These are phyloP conservation scores for Penicillium paradoxum DNA, from an alignment of 495 filamentous ascomycete species.

Conservation along the genomic window DNA sequence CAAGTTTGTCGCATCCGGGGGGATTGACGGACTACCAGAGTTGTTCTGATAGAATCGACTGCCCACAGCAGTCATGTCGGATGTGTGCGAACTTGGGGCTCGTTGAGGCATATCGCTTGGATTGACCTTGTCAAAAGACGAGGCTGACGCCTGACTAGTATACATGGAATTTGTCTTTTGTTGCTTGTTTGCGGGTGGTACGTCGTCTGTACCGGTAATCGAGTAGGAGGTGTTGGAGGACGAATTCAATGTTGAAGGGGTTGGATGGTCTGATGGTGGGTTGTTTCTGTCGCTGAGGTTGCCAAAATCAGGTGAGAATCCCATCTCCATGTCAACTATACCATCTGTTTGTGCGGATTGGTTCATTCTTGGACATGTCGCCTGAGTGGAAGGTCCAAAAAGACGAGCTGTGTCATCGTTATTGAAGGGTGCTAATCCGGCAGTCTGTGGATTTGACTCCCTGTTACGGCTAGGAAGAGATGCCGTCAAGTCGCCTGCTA, in stretches of 20 bases:
- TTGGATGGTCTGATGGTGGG: slow-evolving; percentile 32
- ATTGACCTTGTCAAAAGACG: slow-evolving; percentile 16
- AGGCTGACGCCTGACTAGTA: slow-evolving; percentile 6
- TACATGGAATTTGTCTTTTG: slow-evolving; percentile 9
- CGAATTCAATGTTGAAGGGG: slow-evolving; percentile 34
- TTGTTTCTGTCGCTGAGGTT: slow-evolving; percentile 23
- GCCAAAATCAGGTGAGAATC: slow-evolving; percentile 27
- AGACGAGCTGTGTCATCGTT: not conserved
- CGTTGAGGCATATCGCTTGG: slow-evolving; percentile 14
- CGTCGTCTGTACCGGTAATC: slow-evolving; percentile 21
- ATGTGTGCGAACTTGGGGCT: slow-evolving; percentile 6
- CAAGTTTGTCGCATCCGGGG: slow-evolving; percentile 5
- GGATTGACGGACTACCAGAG: slow-evolving; percentile 4
- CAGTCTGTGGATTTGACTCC: not conserved
- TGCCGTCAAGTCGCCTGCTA: slow-evolving; percentile 5
- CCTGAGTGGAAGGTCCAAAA: slow-evolving; percentile 5
- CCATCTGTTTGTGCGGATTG: slow-evolving; percentile 3
- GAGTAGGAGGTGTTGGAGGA: slow-evolving; percentile 34
- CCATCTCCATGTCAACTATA: slow-evolving; percentile 28
- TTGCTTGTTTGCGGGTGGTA: slow-evolving; percentile 19
- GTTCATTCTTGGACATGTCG: not conserved
- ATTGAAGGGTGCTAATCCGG: too few species aligned
- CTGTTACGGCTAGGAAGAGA: slow-evolving; percentile 30
- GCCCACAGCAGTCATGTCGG: slow-evolving; percentile 12
- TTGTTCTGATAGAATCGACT: slow-evolving; percentile 13